Percentiles rank a stretch among this genome's conserved stretches.
Evolutionary conservation across 192 early-diverging fungal species (phyloP).

Genomic region (Entrophospora sp.): DNA sequence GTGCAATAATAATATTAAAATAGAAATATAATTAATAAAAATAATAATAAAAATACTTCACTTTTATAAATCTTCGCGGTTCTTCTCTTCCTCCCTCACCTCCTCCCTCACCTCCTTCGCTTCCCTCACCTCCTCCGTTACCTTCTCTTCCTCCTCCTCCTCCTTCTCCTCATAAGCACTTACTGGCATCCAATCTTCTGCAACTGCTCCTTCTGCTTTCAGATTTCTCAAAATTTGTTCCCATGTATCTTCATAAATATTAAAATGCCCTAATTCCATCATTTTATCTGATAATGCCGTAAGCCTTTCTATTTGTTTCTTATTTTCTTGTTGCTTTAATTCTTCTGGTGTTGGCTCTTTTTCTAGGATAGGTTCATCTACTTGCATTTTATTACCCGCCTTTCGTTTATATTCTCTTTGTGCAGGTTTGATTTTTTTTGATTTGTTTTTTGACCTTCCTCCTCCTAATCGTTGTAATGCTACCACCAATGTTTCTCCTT

Average conservation of each 20-base stretch:
- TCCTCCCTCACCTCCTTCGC: too few species aligned
- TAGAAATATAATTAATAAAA: too few species aligned
- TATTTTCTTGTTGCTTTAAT: slow-evolving; percentile 34
- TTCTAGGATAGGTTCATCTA: slow-evolving; percentile 11
- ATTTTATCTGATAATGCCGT: slow-evolving; percentile 63
- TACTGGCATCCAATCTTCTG: slow-evolving; percentile 55
- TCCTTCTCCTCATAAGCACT: too few species aligned
- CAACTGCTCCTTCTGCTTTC: slow-evolving; percentile 45
- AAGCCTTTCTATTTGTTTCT: slow-evolving; percentile 46
- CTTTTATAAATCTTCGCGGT: too few species aligned
- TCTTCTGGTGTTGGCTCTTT: slow-evolving; percentile 18
- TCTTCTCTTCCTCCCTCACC: too few species aligned
- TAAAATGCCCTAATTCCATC: slow-evolving; percentile 58
- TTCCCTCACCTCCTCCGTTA: too few species aligned
- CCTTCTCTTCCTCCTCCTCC: too few species aligned
- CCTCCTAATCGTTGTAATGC: slow-evolving; percentile 51
- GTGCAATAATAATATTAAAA: too few species aligned
- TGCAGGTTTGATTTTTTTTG: slow-evolving; percentile 25
- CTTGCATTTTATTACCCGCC: slow-evolving; percentile 32
- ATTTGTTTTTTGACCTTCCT: slow-evolving; percentile 14
- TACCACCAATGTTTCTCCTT: slow-evolving; percentile 50
- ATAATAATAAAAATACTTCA: too few species aligned
- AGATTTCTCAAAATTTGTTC: slow-evolving; percentile 59
- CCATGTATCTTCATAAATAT: slow-evolving; percentile 61
- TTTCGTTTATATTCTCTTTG: too few species aligned